Percentiles rank a stretch among this genome's conserved stretches.
These are phyloP conservation scores for Aspergillus oerlinghausenensis DNA, from an alignment of 2,329 filamentous ascomycete species.

Conservation along the genomic window DNA sequence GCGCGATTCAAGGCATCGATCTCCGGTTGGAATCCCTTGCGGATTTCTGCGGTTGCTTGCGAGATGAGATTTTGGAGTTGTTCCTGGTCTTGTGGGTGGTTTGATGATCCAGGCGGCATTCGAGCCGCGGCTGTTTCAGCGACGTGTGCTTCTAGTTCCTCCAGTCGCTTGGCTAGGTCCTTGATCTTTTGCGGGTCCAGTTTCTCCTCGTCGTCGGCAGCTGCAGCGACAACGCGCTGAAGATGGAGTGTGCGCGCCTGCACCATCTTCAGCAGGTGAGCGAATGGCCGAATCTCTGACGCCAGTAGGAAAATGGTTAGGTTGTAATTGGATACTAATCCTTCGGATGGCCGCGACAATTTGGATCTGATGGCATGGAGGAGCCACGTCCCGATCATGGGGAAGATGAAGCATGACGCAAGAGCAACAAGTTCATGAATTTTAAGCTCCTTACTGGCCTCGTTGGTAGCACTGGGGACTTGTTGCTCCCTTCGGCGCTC, in stretches of 20 bases:
- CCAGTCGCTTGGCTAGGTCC: slow-evolving; percentile 61
- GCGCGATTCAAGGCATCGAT: slow-evolving; percentile 85
- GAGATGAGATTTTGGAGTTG: slow-evolving; percentile 40
- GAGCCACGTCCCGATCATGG: slow-evolving; percentile 73
- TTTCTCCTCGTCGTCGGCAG: slow-evolving; percentile 29
- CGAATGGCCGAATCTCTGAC: slow-evolving; percentile 76
- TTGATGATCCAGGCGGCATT: slow-evolving; percentile 11
- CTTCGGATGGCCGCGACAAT: slow-evolving; percentile 77
- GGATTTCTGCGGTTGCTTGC: slow-evolving; percentile 51
- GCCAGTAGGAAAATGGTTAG: slow-evolving; percentile 84
- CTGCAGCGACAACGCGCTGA: slow-evolving; percentile 60
- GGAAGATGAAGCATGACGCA: slow-evolving; percentile 71
- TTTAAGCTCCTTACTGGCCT: slow-evolving; percentile 61
- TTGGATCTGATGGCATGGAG: slow-evolving; percentile 76
- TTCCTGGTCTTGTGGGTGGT: slow-evolving; percentile 13
- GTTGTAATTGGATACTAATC: slow-evolving; percentile 87
- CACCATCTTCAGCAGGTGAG: slow-evolving; percentile 76
- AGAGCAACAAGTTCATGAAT: slow-evolving; percentile 72
- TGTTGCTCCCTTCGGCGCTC: slow-evolving; percentile 1
- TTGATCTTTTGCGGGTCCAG: slow-evolving; percentile 38
- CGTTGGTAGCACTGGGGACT: slow-evolving; percentile 20
- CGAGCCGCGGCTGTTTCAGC: slow-evolving; percentile 32
- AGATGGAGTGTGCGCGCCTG: slow-evolving; percentile 75
- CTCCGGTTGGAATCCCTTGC: slow-evolving; percentile 68
- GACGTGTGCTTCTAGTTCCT: slow-evolving; percentile 62